Evolutionary conservation across 805 yeast species (phyloP).

Genomic region (Wickerhamomyces kurtzmanii): DNA sequence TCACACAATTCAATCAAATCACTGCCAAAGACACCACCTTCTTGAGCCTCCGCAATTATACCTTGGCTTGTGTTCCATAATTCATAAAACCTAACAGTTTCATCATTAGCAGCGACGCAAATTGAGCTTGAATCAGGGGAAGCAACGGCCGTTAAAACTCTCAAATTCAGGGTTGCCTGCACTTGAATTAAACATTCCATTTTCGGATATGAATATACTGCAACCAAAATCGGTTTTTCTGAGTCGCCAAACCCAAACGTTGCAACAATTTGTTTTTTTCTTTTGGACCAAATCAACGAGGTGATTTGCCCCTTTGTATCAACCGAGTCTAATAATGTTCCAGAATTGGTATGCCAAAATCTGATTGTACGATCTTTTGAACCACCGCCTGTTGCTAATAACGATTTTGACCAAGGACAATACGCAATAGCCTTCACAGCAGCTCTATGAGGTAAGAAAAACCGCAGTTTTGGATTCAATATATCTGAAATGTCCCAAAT

Average conservation of each 20-base stretch:
- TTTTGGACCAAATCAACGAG: conserved; percentile 65
- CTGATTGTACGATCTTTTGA: conserved; percentile 68
- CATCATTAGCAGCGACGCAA: conserved; percentile 73
- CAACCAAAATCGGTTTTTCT: conserved; percentile 39
- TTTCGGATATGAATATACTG: conserved; percentile 60
- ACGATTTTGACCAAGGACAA: conserved; percentile 81
- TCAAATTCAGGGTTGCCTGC: conserved; percentile 35
- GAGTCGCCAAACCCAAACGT: conserved; percentile 74
- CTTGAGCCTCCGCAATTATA: conserved; percentile 26
- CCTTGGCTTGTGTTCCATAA: conserved; percentile 46
- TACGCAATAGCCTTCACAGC: conserved; percentile 87
- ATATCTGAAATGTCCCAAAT: conserved; percentile 56
- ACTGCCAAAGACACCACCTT: conserved; percentile 42
- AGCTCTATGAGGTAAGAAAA: conserved; percentile 57
- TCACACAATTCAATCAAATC: conserved; percentile 48
- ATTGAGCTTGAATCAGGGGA: conserved; percentile 57
- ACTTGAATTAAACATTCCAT: conserved; percentile 40
- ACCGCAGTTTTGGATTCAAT: conserved; percentile 31
- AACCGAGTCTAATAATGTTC: conserved; percentile 51
- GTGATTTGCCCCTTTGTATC: conserved; percentile 71
- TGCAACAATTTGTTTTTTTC: conserved; percentile 55
- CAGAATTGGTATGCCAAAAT: conserved; percentile 81
- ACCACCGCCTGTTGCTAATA: conserved; percentile 90
- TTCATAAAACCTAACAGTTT: conserved; percentile 64
- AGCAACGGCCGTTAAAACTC: conserved; percentile 56